These are phyloP conservation scores for Ramaria rubella DNA, from an alignment of 768 basidiomycete genomes.

Conservation along the genomic window DNA sequence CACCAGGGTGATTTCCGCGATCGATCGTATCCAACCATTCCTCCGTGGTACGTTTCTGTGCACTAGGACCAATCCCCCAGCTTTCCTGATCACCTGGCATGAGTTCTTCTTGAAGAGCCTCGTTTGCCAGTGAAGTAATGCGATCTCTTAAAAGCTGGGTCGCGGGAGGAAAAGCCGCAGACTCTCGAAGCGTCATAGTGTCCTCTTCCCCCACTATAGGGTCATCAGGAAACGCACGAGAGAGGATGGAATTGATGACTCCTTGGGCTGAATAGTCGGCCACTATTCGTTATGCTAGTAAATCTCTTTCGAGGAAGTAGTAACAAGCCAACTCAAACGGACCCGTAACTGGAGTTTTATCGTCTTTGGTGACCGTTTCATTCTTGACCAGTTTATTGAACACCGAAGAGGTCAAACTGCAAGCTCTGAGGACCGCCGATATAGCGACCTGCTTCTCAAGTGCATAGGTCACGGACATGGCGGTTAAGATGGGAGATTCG, in stretches of 20 bases:
- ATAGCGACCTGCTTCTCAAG: constrained; percentile 77
- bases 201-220: constrained; percentile 95
- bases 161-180: constrained; percentile 25
- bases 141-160: constrained; percentile 45
- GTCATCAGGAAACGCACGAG: constrained; percentile 72
- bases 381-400: constrained; percentile 80
- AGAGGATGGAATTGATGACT: constrained; percentile 77
- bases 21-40: constrained; percentile 85
- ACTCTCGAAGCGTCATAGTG: constrained; percentile 62
- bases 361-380: constrained; percentile 84
- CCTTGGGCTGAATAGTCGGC: constrained; percentile 95
- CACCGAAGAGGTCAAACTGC: constrained; percentile 73
- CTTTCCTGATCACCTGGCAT: constrained; percentile 47
- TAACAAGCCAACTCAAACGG: constrained; percentile 14
- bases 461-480: constrained; percentile 50
- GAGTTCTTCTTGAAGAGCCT: constrained; percentile 55
- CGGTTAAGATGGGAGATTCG: background rate
- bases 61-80: constrained; percentile 69
- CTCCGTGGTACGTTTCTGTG: constrained; percentile 38
- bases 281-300: constrained; percentile 39
- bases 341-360: constrained; percentile 92
- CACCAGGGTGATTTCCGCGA: constrained; percentile 69
- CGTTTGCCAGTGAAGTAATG: constrained; percentile 78
- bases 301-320: background rate
- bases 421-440: constrained; percentile 82